phyloP scores from a whole-genome alignment of 2,329 filamentous ascomycete genomes.

The Fusarium illudens region DNA sequence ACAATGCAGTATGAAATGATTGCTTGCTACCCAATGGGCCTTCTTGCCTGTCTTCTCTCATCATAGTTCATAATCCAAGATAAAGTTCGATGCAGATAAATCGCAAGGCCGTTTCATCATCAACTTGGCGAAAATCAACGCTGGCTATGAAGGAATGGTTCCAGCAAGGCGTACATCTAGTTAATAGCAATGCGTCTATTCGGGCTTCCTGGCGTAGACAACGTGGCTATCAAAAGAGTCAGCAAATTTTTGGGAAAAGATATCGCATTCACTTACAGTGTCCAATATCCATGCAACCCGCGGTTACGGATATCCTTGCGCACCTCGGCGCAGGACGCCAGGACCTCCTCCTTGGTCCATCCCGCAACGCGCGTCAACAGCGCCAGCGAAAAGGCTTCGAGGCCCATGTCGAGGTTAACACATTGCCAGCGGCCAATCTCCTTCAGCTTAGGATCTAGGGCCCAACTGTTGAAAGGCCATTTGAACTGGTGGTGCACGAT shows the following conservation, averaged over 20 bases:
- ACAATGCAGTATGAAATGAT: not conserved
- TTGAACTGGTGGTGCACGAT: slow-evolving; percentile 56
- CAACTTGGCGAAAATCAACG: not conserved
- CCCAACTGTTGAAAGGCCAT: slow-evolving; percentile 59
- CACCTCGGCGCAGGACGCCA: slow-evolving; percentile 35
- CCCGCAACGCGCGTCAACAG: slow-evolving; percentile 38
- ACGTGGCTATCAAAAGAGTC: slow-evolving; percentile 14
- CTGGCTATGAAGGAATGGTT: not conserved
- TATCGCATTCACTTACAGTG: slow-evolving; percentile 18
- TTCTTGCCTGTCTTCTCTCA: not conserved
- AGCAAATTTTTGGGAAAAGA: not conserved
- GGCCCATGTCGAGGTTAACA: slow-evolving; percentile 36
- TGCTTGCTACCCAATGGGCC: not conserved
- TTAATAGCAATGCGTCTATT: not conserved
- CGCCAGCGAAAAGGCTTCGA: slow-evolving; percentile 42
- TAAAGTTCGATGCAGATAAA: not conserved
- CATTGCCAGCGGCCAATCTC: slow-evolving; percentile 51
- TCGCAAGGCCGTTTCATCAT: not conserved
- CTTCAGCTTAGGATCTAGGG: slow-evolving; percentile 57
- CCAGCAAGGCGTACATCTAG: not conserved
- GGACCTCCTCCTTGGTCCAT: slow-evolving; percentile 40
- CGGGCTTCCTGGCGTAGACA: slow-evolving; percentile 17
- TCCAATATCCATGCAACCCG: slow-evolving; percentile 42
- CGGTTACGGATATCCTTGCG: slow-evolving; percentile 39
- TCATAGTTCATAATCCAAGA: not conserved